These are phyloP conservation scores for Excoecaria agallocha DNA, from an alignment of 345 rosid species.

Conservation along the genomic window DNA sequence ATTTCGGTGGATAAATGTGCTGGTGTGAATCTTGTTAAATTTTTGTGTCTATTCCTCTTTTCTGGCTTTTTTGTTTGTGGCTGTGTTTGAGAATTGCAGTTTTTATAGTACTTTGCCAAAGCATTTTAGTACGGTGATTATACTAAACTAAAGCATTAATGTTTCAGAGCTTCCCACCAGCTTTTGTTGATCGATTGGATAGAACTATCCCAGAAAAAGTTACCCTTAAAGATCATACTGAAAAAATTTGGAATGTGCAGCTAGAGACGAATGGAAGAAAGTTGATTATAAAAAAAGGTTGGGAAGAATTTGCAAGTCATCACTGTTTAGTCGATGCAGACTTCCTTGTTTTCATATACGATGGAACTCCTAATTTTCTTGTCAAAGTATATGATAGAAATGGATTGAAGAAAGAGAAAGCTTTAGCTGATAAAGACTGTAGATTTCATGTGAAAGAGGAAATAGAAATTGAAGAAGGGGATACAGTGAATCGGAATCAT, in stretches of 20 bases:
- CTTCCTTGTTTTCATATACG: conserved; percentile 27
- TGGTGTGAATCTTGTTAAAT: no score
- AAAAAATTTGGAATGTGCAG: conserved; percentile 25
- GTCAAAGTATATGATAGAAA: conserved; percentile 21
- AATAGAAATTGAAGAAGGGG: conserved; percentile 9
- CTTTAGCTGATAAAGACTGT: neutral
- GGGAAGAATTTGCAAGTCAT: conserved; percentile 25
- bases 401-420: conserved; percentile 20
- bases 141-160: neutral
- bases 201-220: neutral
- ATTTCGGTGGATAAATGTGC: no score
- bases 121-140: neutral
- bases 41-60: no score
- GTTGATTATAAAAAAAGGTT: conserved; percentile 24
- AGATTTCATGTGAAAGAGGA: conserved; percentile 5
- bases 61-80: no score
- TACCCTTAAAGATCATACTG: conserved; percentile 14
- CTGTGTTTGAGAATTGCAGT: no score
- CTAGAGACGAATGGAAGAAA: conserved; percentile 13
- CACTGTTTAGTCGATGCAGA: conserved; percentile 30
- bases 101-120: no score
- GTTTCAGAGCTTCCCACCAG: conserved; percentile 30
- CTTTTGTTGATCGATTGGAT: conserved; percentile 11
- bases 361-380: conserved; percentile 15
- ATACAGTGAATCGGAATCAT: neutral